Conservation (phyloP, 1,284 basidiomycete genomes). For the Schizophyllum amplum region DNA sequence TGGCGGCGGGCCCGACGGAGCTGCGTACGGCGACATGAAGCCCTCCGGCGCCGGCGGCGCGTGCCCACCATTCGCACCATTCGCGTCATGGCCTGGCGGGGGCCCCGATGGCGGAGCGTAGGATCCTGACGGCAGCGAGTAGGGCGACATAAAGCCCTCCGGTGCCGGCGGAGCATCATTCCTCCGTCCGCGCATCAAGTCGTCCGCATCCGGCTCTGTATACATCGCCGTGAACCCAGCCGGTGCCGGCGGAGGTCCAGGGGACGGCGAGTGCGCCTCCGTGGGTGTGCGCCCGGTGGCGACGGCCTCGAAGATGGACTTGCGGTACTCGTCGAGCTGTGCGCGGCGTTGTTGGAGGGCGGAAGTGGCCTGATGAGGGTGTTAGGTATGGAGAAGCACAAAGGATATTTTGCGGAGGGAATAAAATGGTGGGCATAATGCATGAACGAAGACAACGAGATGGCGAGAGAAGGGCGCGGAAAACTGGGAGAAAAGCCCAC, state of each 20-base stretch:
- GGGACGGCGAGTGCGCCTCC: not conserved
- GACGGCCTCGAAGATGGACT: conserved; percentile 26
- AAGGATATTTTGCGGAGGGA: conserved; percentile 4
- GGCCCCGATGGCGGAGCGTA: conserved; percentile 3
- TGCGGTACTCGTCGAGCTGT: conserved; percentile 26
- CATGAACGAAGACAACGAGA: not conserved
- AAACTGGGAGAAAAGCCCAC: too few relatives aligned
- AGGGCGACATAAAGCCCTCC: not conserved
- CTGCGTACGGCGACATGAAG: not conserved
- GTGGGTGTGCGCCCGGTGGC: conserved; percentile 6
- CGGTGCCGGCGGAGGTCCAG: not conserved
- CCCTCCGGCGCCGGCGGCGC: not conserved
- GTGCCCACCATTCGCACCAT: too few relatives aligned
- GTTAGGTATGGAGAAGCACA: not conserved
- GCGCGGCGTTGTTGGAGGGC: conserved; percentile 21
- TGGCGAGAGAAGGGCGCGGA: not conserved
- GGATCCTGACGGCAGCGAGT: conserved; percentile 1
- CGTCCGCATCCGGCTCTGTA: not conserved
- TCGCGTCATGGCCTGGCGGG: not conserved
- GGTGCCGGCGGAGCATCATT: not conserved
- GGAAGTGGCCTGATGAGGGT: not conserved
- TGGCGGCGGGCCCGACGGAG: not conserved
- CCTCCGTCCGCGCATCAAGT: not conserved
- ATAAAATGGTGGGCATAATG: too few relatives aligned
- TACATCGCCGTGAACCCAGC: not conserved